These are phyloP conservation scores for Leishmania aethiopica DNA, from an alignment of 208 protist species.

Conservation along the genomic window DNA sequence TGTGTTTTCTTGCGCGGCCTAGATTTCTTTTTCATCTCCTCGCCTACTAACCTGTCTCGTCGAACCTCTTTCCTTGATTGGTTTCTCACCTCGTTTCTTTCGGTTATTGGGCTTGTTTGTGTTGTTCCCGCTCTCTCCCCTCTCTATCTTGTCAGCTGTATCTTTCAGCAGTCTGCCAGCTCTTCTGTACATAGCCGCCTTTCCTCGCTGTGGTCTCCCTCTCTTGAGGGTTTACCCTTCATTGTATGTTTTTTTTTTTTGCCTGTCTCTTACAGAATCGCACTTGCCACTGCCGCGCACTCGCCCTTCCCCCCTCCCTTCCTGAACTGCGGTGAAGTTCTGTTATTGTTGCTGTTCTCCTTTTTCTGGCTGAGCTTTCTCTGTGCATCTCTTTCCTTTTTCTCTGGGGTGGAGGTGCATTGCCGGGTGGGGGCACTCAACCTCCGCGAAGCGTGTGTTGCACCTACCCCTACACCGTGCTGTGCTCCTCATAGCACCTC, in stretches of 20 bases:
- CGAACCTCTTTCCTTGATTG: background rate
- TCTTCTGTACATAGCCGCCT: constrained; percentile 1
- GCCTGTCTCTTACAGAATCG: background rate
- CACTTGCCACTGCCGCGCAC: background rate
- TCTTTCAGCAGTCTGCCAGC: background rate
- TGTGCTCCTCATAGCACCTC: background rate
- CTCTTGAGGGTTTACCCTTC: background rate
- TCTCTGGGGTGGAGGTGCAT: background rate
- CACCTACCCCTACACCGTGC: background rate
- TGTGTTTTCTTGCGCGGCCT: background rate
- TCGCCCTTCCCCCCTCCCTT: background rate
- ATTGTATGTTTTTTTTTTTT: background rate
- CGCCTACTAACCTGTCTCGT: background rate
- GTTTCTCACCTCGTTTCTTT: too few species aligned
- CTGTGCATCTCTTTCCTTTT: background rate
- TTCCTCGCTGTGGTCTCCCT: background rate
- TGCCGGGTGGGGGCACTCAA: background rate
- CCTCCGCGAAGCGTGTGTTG: background rate
- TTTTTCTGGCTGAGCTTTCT: background rate
- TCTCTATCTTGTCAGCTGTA: background rate
- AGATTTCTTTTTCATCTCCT: background rate
- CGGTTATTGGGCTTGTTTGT: background rate
- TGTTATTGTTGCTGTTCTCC: background rate
- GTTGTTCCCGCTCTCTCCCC: background rate
- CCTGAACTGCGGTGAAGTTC: background rate